These are phyloP conservation scores for Flaveria ramosissima DNA, from an alignment of 129 eudicot species.

Conservation along the genomic window DNA sequence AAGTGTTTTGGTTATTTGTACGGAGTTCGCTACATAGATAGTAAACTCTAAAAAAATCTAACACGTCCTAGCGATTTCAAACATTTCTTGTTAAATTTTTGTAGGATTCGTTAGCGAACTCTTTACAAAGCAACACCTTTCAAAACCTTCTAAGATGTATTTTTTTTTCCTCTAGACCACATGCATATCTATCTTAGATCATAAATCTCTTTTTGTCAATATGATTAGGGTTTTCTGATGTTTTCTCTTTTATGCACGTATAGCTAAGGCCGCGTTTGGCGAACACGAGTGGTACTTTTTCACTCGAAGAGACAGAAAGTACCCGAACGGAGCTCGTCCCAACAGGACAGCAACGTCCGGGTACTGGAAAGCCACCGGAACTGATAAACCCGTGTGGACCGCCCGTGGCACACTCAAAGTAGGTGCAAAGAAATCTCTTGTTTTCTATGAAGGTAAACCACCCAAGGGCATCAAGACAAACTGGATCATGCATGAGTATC, in stretches of 20 bases:
- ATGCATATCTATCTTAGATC: too few relatives aligned
- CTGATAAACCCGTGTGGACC: neutral
- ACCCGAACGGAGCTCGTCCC: constrained; percentile 70
- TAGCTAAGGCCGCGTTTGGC: constrained; percentile 65
- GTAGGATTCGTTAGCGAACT: too few relatives aligned
- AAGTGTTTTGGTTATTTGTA: too few relatives aligned
- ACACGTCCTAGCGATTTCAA: too few relatives aligned
- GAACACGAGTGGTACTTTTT: constrained; percentile 79
- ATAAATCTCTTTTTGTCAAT: too few relatives aligned
- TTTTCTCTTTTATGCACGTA: neutral
- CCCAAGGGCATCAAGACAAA: constrained; percentile 73
- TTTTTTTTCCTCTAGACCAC: too few relatives aligned
- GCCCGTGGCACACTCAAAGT: constrained; percentile 35
- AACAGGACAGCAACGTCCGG: constrained; percentile 62
- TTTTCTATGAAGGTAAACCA: constrained; percentile 32
- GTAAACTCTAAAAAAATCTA: too few relatives aligned
- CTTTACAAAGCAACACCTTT: too few relatives aligned
- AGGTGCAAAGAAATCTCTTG: constrained; percentile 6
- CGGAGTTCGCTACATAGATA: too few relatives aligned
- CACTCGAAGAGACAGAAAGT: constrained; percentile 63
- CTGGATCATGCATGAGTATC: constrained; percentile 82
- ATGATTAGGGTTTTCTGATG: neutral
- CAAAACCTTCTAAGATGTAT: too few relatives aligned
- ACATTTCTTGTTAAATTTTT: too few relatives aligned
- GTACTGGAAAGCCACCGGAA: constrained; percentile 26